phyloP scores from a whole-genome alignment of 2,329 filamentous ascomycete genomes.

The Pestalotiopsis sp. region DNA sequence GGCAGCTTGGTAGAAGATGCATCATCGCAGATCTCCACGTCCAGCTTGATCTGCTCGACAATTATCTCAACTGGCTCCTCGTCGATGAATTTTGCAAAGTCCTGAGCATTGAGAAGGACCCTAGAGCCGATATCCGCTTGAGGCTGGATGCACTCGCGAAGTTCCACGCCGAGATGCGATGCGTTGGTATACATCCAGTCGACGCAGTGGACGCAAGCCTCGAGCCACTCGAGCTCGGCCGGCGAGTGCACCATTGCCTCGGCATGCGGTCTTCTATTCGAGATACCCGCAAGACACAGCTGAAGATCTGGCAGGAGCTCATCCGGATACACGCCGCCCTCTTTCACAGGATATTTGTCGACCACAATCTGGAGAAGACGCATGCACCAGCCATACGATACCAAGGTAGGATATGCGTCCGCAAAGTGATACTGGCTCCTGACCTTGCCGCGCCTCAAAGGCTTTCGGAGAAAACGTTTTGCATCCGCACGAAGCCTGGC shows the following conservation, averaged over 20 bases:
- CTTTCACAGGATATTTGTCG: background rate
- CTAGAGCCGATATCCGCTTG: background rate
- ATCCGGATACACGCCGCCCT: background rate
- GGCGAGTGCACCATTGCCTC: background rate
- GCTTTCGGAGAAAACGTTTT: background rate
- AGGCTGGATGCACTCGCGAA: background rate
- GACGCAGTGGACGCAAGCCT: constrained; percentile 4
- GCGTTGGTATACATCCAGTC: constrained; percentile 1
- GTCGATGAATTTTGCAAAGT: background rate
- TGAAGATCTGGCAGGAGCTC: background rate
- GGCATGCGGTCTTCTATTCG: background rate
- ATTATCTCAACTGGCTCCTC: background rate
- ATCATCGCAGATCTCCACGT: background rate
- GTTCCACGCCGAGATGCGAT: background rate
- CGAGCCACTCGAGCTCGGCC: constrained; percentile 10
- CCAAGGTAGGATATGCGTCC: background rate
- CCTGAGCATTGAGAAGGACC: background rate
- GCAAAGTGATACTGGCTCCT: background rate
- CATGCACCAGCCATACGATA: background rate
- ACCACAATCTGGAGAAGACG: background rate
- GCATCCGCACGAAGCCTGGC: background rate
- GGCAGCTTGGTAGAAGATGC: background rate
- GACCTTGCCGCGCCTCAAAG: background rate
- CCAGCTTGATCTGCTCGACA: background rate
- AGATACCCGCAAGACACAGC: background rate